Base-by-base conservation (phyloP, 2,329 filamentous ascomycete species). In the Daldinia sp. region DNA sequence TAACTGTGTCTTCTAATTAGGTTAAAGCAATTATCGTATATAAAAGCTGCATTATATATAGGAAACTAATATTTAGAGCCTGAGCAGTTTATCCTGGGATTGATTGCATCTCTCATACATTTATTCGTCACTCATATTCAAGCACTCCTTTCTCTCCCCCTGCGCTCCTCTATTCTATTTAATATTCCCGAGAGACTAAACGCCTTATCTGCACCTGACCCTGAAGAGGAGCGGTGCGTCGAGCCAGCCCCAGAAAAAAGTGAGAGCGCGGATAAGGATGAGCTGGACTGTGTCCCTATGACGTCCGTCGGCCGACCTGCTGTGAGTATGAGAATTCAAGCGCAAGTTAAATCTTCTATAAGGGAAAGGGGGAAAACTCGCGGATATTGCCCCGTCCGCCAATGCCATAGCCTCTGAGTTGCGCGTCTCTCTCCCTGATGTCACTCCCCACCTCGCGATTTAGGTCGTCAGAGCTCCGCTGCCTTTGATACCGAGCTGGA, bases 311-410 rank as follows among this genome's bases (percentile, higher is more conserved):
- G 72, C 15, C 76, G 71, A 23, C 77, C 69, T 72, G 20, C 3
- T 18, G 10, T 30, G 18, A n/a, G 18, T 23, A 39, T 71, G 65
- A 70, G 67, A 59, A 46, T 46, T 5, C 6, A 23, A n/a, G 26
- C 13, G 41, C n/a, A 53, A n/a, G 51, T 15, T 15, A 15, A 28
- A 53, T 20, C n/a, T 53, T 37, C 15, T 23, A 9, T 54, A 57
- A 42, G 39, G 4, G 30, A n/a, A 30, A 15, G 18, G 33, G 33
- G 33, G 33, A 35, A n/a, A n/a, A 78, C 79, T 71, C 62, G 81
- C 80, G 75, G 13, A 82, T 82, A 62, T 82, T 82, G 0, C 80
- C 79, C 13, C 76, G 77, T 1, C 80, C 80, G 2, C 81, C 81
- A 41, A 82, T 82, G 15, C 80, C 80, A 60, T 81, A 82, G 2